Evolutionary conservation across 2,329 filamentous ascomycete genomes (phyloP).

Genomic region (Diaporthe velutina): DNA sequence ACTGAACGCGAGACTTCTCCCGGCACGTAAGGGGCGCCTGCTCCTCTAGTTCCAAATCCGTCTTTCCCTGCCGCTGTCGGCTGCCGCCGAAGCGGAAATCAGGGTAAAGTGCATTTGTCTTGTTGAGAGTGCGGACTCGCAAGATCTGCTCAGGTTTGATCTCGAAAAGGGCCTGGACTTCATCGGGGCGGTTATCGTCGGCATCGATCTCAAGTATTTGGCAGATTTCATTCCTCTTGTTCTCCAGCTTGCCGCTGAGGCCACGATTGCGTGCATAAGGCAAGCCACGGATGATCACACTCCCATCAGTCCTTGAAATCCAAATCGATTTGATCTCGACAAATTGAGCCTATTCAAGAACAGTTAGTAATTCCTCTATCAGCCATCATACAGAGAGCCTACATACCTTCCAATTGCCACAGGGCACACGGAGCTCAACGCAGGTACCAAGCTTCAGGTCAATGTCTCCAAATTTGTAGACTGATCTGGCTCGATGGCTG

Average conservation of each 20-base stretch:
- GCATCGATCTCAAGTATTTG: constrained; percentile 56
- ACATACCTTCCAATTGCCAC: neutral
- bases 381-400: constrained; percentile 37
- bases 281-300: constrained; percentile 55
- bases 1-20: constrained; percentile 58
- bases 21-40: constrained; percentile 63
- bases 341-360: constrained; percentile 48
- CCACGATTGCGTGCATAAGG: constrained; percentile 52
- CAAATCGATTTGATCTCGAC: constrained; percentile 57
- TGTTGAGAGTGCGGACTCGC: constrained; percentile 56
- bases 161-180: constrained; percentile 57
- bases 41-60: constrained; percentile 32
- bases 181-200: constrained; percentile 47
- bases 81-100: constrained; percentile 45
- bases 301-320: constrained; percentile 36
- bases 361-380: constrained; percentile 40
- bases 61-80: neutral
- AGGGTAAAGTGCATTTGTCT: constrained; percentile 68
- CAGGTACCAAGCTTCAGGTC: neutral
- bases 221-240: constrained; percentile 59
- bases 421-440: constrained; percentile 18
- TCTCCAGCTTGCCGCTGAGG: constrained; percentile 52
- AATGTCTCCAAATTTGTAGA: neutral
- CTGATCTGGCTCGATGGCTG: neutral
- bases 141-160: constrained; percentile 55